Evolutionary conservation across 2,329 filamentous ascomycete genomes (phyloP).

Genomic region (Cordyceps cateniannulata): DNA sequence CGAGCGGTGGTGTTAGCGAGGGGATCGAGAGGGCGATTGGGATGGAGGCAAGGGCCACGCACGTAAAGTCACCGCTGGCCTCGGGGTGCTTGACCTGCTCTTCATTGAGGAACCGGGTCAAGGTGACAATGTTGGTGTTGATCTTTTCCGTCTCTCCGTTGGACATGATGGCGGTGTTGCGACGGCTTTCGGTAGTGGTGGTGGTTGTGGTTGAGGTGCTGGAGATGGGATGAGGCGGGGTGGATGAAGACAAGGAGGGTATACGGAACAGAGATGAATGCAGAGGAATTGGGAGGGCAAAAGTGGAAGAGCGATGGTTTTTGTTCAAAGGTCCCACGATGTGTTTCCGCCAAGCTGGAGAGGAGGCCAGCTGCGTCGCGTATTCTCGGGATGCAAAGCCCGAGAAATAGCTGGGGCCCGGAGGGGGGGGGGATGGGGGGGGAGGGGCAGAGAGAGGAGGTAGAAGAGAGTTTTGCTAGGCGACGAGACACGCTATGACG

Average conservation of each 20-base stretch:
- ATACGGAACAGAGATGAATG: neutral
- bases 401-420: conserved; percentile 9
- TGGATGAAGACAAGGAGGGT: conserved; percentile 14
- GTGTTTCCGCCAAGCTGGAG: neutral
- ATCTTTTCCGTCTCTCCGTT: conserved; percentile 64
- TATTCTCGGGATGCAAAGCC: conserved; percentile 14
- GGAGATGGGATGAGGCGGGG: conserved; percentile 10
- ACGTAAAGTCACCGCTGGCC: conserved; percentile 98
- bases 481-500: neutral
- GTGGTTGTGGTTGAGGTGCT: conserved; percentile 10
- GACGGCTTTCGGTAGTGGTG: conserved; percentile 15
- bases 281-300: neutral
- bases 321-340: conserved; percentile 12
- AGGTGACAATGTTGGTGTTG: conserved; percentile 93
- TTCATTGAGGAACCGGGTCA: conserved; percentile 93
- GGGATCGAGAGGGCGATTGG: neutral
- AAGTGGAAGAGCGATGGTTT: conserved; percentile 7
- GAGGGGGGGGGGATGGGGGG: conserved; percentile 8
- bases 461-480: neutral
- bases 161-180: conserved; percentile 24
- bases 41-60: conserved; percentile 29
- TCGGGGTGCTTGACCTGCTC: conserved; percentile 90
- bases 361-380: neutral
- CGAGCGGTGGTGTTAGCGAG: neutral
- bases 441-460: conserved; percentile 8